Percentiles rank a stretch among this genome's conserved stretches.
Conservation (phyloP, 1,284 basidiomycete species). For the Pseudozyma tsukubaensis region DNA sequence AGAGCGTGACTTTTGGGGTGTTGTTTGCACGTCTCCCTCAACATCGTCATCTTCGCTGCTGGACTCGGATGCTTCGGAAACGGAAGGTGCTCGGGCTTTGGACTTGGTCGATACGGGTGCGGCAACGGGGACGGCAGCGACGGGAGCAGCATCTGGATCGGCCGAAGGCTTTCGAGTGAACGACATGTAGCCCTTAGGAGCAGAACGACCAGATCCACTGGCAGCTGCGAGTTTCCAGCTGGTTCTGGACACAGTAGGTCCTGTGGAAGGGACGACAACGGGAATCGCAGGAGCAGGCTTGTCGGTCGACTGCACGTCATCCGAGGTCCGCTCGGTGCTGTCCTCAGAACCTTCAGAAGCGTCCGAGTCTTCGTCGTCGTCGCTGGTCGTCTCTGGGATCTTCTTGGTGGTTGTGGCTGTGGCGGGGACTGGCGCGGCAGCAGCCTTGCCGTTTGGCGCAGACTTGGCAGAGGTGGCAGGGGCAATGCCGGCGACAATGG, state of each 20-base stretch:
- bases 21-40: slow-evolving; percentile 16
- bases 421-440: background rate
- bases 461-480: slow-evolving; percentile 13
- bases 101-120: slow-evolving; percentile 7
- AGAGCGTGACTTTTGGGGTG: slow-evolving; percentile 14
- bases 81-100: background rate
- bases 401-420: slow-evolving; percentile 11
- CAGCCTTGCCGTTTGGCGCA: slow-evolving; percentile 11
- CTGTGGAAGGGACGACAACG: slow-evolving; percentile 13
- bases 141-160: slow-evolving; percentile 6
- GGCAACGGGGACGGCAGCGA: slow-evolving; percentile 4
- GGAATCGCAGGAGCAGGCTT: slow-evolving; percentile 26
- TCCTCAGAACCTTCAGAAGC: slow-evolving; percentile 24
- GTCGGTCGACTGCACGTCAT: slow-evolving; percentile 17
- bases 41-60: slow-evolving; percentile 24
- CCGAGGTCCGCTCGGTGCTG: slow-evolving; percentile 46
- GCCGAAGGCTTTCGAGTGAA: slow-evolving; percentile 25
- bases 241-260: slow-evolving; percentile 7
- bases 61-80: slow-evolving; percentile 20
- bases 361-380: slow-evolving; percentile 36
- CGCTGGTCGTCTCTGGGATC: slow-evolving; percentile 29
- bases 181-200: slow-evolving; percentile 39
- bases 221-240: slow-evolving; percentile 24
- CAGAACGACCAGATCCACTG: slow-evolving; percentile 15
- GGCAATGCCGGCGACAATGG: slow-evolving; percentile 18